A percentile compares a stretch with the other conserved stretches of the same genome.
phyloP scores from a whole-genome alignment of 306 rosid genomes.

The Prunus campanulata region DNA sequence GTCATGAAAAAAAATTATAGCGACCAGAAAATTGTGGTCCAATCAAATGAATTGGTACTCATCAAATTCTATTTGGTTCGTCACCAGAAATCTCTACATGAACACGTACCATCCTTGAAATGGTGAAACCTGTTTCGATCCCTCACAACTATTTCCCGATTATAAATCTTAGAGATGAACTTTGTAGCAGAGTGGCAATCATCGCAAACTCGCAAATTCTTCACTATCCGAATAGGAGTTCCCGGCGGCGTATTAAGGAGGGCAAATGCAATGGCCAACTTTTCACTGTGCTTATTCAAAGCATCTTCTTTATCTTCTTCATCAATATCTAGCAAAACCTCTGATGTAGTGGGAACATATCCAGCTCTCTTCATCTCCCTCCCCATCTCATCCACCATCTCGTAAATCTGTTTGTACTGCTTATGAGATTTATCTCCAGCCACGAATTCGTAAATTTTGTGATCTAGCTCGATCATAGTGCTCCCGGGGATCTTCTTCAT shows the following conservation, averaged over 20 bases:
- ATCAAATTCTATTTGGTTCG: conserved; percentile 8
- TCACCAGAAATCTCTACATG: conserved; percentile 88
- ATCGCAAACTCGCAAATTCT: conserved; percentile 82
- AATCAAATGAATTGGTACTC: neutral
- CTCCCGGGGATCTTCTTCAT: conserved; percentile 84
- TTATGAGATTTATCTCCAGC: conserved; percentile 84
- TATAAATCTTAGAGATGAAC: conserved; percentile 75
- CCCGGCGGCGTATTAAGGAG: conserved; percentile 66
- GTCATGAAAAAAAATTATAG: neutral
- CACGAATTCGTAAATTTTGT: conserved; percentile 67
- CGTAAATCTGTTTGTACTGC: conserved; percentile 61
- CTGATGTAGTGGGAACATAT: conserved; percentile 70
- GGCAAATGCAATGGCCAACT: conserved; percentile 88
- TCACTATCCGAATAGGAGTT: conserved; percentile 76
- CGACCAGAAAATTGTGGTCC: neutral
- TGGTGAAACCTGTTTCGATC: conserved; percentile 88
- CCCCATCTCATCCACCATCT: conserved; percentile 85
- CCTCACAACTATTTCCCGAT: conserved; percentile 72
- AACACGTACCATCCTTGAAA: conserved; percentile 70
- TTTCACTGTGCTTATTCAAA: conserved; percentile 78
- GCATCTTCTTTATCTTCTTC: conserved; percentile 90
- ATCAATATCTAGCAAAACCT: conserved; percentile 78
- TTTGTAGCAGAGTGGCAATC: conserved; percentile 90
- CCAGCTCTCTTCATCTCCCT: conserved; percentile 81
- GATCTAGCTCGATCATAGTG: conserved; percentile 82